phyloP scores from a whole-genome alignment of 192 early-diverging fungal genomes.

The Coemansia sp. region DNA sequence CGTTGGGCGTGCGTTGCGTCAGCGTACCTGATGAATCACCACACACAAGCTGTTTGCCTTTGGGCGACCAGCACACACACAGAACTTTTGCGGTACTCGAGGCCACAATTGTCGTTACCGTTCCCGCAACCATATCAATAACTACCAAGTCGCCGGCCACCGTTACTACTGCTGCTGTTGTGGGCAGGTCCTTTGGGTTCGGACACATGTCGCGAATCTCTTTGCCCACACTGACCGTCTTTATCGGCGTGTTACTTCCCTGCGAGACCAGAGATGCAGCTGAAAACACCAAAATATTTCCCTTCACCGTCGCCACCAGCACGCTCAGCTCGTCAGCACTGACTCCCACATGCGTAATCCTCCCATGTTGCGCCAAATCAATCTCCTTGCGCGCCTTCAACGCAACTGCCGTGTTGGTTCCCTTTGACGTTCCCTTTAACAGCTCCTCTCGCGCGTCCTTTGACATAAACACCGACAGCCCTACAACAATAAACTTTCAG shows the following conservation, averaged over 20 bases:
- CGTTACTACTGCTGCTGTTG: constrained; percentile 57
- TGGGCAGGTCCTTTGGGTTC: constrained; percentile 58
- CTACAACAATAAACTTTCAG: neutral
- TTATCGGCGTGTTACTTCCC: constrained; percentile 38
- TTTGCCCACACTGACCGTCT: constrained; percentile 31
- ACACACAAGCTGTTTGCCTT: constrained; percentile 86
- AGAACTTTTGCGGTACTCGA: constrained; percentile 31
- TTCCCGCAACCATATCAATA: constrained; percentile 34
- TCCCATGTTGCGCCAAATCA: constrained; percentile 45
- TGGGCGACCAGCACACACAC: constrained; percentile 80
- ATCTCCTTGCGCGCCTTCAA: constrained; percentile 28
- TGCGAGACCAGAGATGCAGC: constrained; percentile 24
- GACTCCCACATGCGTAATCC: constrained; percentile 28
- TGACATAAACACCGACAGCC: constrained; percentile 32
- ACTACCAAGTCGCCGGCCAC: constrained; percentile 40
- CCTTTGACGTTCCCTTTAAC: constrained; percentile 23
- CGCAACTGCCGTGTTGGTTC: constrained; percentile 40
- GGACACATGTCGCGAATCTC: constrained; percentile 65
- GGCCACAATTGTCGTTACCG: constrained; percentile 30
- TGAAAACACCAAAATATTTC: constrained; percentile 24
- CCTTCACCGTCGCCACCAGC: constrained; percentile 18
- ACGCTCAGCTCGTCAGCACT: constrained; percentile 33
- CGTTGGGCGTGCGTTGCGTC: constrained; percentile 63
- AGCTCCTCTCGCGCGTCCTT: constrained; percentile 39
- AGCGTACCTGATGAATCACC: constrained; percentile 64